Percentiles rank a stretch among this genome's conserved stretches.
These are phyloP conservation scores for Prunus armeniaca DNA, from an alignment of 306 rosid species.

Conservation along the genomic window DNA sequence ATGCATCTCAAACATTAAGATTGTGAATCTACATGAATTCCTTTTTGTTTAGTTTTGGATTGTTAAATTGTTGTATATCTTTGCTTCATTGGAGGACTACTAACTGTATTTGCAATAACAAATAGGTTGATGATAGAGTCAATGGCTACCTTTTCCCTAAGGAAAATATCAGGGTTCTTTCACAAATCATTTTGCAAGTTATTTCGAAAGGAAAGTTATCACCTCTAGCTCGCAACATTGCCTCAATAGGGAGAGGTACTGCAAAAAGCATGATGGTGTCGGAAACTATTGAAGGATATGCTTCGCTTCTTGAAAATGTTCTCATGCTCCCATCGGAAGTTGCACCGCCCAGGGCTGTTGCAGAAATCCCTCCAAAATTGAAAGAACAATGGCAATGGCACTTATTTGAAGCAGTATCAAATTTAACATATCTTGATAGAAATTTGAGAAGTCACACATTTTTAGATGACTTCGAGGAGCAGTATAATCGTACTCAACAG, in stretches of 20 bases:
- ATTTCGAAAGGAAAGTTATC: constrained; percentile 66
- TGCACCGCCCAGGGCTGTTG: constrained; percentile 52
- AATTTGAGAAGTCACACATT: constrained; percentile 42
- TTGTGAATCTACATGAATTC: neutral
- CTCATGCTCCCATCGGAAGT: constrained; percentile 83
- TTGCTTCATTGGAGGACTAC: constrained; percentile 23
- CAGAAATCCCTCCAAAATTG: constrained; percentile 52
- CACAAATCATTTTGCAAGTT: constrained; percentile 60
- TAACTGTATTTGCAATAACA: constrained; percentile 37
- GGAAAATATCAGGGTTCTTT: constrained; percentile 53
- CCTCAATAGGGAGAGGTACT: constrained; percentile 63
- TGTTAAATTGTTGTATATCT: neutral
- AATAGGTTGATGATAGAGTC: constrained; percentile 87
- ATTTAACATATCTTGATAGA: constrained; percentile 44
- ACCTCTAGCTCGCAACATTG: constrained; percentile 67
- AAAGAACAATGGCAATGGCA: constrained; percentile 90
- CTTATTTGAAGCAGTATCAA: constrained; percentile 60
- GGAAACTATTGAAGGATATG: constrained; percentile 76
- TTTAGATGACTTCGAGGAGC: constrained; percentile 68
- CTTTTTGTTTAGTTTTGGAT: neutral
- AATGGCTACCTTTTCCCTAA: constrained; percentile 82
- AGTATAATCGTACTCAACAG: constrained; percentile 58
- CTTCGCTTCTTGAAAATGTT: constrained; percentile 61
- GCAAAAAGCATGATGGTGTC: constrained; percentile 68
- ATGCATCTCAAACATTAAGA: neutral